phyloP scores from a whole-genome alignment of 2,329 filamentous ascomycete species.

The Aschersonia sp. region DNA sequence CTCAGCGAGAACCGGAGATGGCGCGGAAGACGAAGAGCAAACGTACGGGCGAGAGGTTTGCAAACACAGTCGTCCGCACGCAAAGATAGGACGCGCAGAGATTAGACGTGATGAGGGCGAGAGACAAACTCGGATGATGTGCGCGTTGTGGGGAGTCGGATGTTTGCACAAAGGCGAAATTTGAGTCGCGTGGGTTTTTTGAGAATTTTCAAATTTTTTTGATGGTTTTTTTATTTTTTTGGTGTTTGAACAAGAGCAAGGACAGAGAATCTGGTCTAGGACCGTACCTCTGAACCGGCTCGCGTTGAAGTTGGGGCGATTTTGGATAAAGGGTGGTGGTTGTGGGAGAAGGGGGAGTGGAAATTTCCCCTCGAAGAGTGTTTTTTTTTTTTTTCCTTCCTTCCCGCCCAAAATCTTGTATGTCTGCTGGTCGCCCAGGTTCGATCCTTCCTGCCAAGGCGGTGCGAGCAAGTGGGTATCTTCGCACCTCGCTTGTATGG shows the following conservation, averaged over 20 bases:
- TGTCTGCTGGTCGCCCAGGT: not conserved
- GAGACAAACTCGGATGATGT: slow-evolving; percentile 5
- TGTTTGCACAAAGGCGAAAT: slow-evolving; percentile 14
- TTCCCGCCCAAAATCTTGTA: not conserved
- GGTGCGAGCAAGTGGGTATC: too few species aligned
- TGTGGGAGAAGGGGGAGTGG: slow-evolving; percentile 26
- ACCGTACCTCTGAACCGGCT: slow-evolving; percentile 41
- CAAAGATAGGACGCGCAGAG: slow-evolving; percentile 1
- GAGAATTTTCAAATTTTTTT: slow-evolving; percentile 47
- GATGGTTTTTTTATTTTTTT: slow-evolving; percentile 31
- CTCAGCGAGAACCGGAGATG: not conserved
- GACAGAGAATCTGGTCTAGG: slow-evolving; percentile 45
- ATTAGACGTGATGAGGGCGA: slow-evolving; percentile 4
- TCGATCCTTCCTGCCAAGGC: slow-evolving; percentile 1
- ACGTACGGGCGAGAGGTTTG: too few species aligned
- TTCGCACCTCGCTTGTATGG: too few species aligned
- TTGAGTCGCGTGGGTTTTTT: slow-evolving; percentile 33
- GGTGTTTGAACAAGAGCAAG: slow-evolving; percentile 34
- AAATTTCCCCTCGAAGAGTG: slow-evolving; percentile 19
- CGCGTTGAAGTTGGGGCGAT: slow-evolving; percentile 26
- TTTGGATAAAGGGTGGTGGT: slow-evolving; percentile 34
- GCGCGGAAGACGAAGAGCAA: too few species aligned
- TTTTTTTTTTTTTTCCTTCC: slow-evolving; percentile 17
- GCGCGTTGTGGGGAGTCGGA: slow-evolving; percentile 7
- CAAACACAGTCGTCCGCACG: too few species aligned